Conservation (phyloP, 1,139 yeast genomes). For the Geotrichum australiense region DNA sequence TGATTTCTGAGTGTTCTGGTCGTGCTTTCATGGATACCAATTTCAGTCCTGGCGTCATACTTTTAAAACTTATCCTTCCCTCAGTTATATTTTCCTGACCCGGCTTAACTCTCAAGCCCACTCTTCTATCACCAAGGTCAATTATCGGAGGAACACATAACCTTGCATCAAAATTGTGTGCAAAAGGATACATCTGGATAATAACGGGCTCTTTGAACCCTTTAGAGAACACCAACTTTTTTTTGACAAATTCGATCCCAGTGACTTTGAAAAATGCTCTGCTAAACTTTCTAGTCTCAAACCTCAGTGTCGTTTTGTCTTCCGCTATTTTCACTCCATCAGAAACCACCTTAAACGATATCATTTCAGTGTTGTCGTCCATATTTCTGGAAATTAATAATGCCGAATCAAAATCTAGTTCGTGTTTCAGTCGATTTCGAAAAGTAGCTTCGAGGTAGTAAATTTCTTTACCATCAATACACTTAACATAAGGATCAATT, state of each 20-base stretch:
- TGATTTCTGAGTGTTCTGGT: conserved; percentile 5
- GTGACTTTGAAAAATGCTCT: conserved; percentile 28
- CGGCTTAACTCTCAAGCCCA: conserved; percentile 21
- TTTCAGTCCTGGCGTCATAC: conserved; percentile 20
- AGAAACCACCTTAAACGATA: conserved; percentile 12
- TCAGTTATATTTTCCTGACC: conserved; percentile 17
- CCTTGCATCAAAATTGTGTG: conserved; percentile 22
- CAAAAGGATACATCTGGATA: conserved; percentile 23
- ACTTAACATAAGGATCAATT: conserved; percentile 12
- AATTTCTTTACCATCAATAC: conserved; percentile 8
- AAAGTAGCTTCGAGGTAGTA: conserved; percentile 16
- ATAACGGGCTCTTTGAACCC: conserved; percentile 21
- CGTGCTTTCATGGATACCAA: conserved; percentile 16
- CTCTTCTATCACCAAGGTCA: conserved; percentile 22
- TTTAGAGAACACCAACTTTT: conserved; percentile 25
- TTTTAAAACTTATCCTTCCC: conserved; percentile 19
- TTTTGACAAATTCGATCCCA: conserved; percentile 23
- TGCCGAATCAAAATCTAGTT: conserved; percentile 15
- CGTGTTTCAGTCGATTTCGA: conserved; percentile 15
- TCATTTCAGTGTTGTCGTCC: conserved; percentile 14
- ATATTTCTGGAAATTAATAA: conserved; percentile 16
- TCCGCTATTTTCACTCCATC: not conserved
- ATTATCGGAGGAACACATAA: conserved; percentile 20
- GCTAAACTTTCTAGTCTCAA: conserved; percentile 24
- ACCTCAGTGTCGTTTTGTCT: conserved; percentile 15